phyloP scores from a whole-genome alignment of 129 eudicot species.

The Lactuca sativa region DNA sequence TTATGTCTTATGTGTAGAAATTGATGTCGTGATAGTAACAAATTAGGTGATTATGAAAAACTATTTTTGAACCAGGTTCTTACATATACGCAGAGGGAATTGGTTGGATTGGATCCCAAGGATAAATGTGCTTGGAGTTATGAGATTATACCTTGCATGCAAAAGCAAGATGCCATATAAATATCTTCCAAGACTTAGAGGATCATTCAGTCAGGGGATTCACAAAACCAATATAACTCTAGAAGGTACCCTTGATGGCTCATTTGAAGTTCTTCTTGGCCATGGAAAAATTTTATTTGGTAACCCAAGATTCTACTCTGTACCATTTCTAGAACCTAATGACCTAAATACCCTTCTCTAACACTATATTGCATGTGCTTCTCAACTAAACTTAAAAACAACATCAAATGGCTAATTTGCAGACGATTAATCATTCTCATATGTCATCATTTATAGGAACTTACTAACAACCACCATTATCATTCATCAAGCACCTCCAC shows the following conservation, averaged over 20 bases:
- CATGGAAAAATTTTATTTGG: slow-evolving; percentile 61
- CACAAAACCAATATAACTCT: slow-evolving; percentile 44
- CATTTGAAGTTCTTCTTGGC: slow-evolving; percentile 39
- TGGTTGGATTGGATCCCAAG: slow-evolving; percentile 17
- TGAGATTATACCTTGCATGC: slow-evolving; percentile 42
- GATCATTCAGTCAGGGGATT: slow-evolving; percentile 46
- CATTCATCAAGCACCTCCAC: too few relatives aligned
- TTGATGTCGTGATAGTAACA: background rate
- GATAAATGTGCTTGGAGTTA: slow-evolving; percentile 49
- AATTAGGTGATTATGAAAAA: background rate
- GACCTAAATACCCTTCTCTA: slow-evolving; percentile 46
- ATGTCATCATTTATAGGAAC: too few relatives aligned
- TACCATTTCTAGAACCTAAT: slow-evolving; percentile 36
- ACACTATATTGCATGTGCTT: slow-evolving; percentile 49
- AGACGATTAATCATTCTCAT: too few relatives aligned
- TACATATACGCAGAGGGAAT: background rate
- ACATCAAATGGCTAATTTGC: too few relatives aligned
- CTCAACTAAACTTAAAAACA: slow-evolving; percentile 54
- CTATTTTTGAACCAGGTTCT: background rate
- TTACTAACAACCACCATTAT: too few relatives aligned
- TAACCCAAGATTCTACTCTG: slow-evolving; percentile 44
- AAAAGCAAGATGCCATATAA: slow-evolving; percentile 67
- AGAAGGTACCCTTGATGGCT: slow-evolving; percentile 46
- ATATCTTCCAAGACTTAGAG: slow-evolving; percentile 48
- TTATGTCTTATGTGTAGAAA: background rate